A percentile compares a stretch with the other conserved stretches of the same genome.
Conservation (phyloP, 345 rosid species). For the Dovyalis caffra region DNA sequence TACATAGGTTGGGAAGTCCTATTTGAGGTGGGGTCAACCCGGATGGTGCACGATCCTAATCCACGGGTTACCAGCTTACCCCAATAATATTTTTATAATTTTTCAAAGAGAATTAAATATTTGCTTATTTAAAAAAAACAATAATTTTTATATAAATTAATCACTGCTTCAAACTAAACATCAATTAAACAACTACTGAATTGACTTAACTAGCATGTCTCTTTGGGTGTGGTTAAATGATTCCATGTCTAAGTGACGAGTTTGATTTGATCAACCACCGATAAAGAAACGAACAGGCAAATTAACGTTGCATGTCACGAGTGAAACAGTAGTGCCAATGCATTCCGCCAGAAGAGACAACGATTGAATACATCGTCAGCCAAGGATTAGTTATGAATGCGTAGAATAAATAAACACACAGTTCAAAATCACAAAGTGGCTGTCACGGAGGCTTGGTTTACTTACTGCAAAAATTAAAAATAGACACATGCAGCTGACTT, state of each 20-base stretch:
- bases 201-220: not conserved
- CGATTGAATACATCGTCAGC: not conserved
- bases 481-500: too few species aligned
- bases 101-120: too few species aligned
- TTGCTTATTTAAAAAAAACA: not conserved
- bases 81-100: too few species aligned
- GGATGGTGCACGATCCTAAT: too few species aligned
- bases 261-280: not conserved
- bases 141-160: not conserved
- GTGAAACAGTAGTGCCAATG: not conserved
- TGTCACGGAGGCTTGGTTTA: too few species aligned
- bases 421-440: too few species aligned
- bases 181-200: not conserved
- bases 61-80: too few species aligned
- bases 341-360: not conserved
- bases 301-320: not conserved
- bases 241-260: not conserved
- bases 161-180: not conserved
- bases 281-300: not conserved
- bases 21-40: too few species aligned
- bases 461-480: too few species aligned
- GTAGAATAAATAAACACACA: too few species aligned
- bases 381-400: not conserved
- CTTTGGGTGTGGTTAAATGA: not conserved
- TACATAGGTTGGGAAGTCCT: not conserved